phyloP scores from a whole-genome alignment of 2,329 filamentous ascomycete genomes.

The Neospermospora avenae region DNA sequence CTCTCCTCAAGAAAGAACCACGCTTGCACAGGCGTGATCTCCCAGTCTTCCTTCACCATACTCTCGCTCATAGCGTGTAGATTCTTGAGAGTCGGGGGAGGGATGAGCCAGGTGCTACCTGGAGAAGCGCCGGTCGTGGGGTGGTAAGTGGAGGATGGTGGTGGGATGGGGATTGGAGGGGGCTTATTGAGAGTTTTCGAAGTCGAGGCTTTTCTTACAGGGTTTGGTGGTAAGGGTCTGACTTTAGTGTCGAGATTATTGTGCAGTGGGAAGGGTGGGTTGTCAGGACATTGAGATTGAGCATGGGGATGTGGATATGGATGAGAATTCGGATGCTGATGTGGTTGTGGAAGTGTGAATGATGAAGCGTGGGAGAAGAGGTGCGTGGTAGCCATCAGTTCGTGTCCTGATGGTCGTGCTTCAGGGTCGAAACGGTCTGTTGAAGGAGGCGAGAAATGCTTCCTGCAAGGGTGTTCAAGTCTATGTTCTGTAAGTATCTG shows the following conservation, averaged over 20 bases:
- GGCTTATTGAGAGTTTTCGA: too few relatives aligned
- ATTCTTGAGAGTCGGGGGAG: constrained; percentile 11
- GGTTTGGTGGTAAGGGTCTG: too few relatives aligned
- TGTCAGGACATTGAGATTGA: too few relatives aligned
- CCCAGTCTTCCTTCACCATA: constrained; percentile 26
- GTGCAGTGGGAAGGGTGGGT: too few relatives aligned
- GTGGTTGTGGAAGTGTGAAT: not conserved
- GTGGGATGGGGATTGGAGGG: not conserved
- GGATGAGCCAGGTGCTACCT: not conserved
- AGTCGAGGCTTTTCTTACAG: too few relatives aligned
- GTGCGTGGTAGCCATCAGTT: constrained; percentile 29
- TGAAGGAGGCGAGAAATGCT: constrained; percentile 20
- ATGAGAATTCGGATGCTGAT: constrained; percentile 21
- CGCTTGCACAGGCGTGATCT: constrained; percentile 34
- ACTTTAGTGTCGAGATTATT: too few relatives aligned
- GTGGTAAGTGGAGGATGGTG: not conserved
- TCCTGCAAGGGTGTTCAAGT: constrained; percentile 30
- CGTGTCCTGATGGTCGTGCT: constrained; percentile 21
- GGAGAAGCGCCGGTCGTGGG: not conserved
- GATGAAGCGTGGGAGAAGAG: constrained; percentile 23
- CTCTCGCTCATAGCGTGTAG: constrained; percentile 22
- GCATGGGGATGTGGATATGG: not conserved
- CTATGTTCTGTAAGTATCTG: constrained; percentile 5
- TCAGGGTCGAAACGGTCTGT: constrained; percentile 14
- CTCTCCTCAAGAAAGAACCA: constrained; percentile 28